Evolutionary conservation across 768 basidiomycete genomes (phyloP).

Genomic region (Termitomyces sp.): DNA sequence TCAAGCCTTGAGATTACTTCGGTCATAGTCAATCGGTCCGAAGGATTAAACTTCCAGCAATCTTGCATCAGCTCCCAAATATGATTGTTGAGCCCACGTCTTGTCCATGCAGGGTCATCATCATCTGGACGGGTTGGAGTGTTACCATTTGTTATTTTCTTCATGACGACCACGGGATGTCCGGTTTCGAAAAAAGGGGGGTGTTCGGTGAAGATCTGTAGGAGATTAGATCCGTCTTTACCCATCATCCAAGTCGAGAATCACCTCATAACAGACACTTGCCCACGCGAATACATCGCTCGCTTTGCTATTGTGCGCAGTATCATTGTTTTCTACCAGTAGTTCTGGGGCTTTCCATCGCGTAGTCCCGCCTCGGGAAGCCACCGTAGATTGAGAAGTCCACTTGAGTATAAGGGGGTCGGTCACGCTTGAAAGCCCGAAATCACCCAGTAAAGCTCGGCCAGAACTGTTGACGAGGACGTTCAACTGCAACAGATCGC

Average conservation of each 20-base stretch:
- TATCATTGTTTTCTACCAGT: no score
- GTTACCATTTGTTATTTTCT: neutral
- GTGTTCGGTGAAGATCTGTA: neutral
- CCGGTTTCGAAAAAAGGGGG: neutral
- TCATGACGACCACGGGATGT: neutral
- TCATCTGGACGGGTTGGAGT: neutral
- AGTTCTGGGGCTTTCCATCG: no score
- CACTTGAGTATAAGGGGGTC: conserved; percentile 6
- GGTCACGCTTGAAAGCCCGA: conserved; percentile 13
- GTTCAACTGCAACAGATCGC: conserved; percentile 11
- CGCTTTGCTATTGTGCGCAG: no score
- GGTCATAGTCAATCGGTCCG: neutral
- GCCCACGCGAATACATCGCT: no score
- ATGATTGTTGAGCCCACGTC: neutral
- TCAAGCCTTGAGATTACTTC: neutral
- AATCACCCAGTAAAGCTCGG: conserved; percentile 16
- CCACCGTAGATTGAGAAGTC: conserved; percentile 3
- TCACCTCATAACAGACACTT: conserved; percentile 2
- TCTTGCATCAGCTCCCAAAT: conserved; percentile 4
- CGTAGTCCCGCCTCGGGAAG: no score
- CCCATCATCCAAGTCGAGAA: no score
- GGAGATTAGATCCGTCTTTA: no score
- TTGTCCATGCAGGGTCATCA: neutral
- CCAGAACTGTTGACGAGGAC: conserved; percentile 13
- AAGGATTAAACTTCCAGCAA: conserved; percentile 2